Evolutionary conservation across 139 green algal genomes (phyloP).

Genomic region (Tetradesmus lagerheimii): DNA sequence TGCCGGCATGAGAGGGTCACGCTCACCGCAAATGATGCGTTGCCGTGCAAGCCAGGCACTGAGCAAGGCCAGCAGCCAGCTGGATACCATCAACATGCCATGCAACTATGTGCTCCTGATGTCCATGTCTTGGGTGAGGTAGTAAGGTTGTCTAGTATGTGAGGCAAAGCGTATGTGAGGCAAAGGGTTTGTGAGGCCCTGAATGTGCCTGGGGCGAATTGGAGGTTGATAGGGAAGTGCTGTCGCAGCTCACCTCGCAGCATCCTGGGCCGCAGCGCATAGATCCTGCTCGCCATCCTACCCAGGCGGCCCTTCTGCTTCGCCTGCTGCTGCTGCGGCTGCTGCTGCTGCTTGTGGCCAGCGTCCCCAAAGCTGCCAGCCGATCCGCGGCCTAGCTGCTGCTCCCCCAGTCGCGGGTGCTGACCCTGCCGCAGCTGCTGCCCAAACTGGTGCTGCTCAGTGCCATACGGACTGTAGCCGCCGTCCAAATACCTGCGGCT

Average conservation of each 20-base stretch:
- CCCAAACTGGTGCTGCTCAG: neutral
- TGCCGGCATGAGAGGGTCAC: neutral
- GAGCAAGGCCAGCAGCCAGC: too few species aligned
- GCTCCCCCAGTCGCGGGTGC: neutral
- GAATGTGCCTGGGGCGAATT: too few species aligned
- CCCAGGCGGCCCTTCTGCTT: constrained; percentile 29
- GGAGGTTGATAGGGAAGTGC: too few species aligned
- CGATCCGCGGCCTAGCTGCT: neutral
- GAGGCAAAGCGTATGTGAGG: too few species aligned
- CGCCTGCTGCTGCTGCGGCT: constrained; percentile 1
- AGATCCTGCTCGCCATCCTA: constrained; percentile 41
- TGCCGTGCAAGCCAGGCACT: neutral
- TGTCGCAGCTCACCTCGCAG: constrained; percentile 32
- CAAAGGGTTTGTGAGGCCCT: too few species aligned
- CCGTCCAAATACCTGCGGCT: neutral
- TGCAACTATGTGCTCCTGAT: too few species aligned
- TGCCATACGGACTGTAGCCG: neutral
- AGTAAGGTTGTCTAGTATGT: too few species aligned
- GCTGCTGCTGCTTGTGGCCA: neutral
- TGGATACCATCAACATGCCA: too few species aligned
- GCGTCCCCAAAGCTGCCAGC: neutral
- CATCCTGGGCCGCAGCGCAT: constrained; percentile 16
- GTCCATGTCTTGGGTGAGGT: too few species aligned
- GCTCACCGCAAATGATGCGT: neutral
- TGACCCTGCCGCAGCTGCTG: neutral